Evolutionary conservation across 2,329 filamentous ascomycete genomes (phyloP).

Genomic region (Xylaria arbuscula): DNA sequence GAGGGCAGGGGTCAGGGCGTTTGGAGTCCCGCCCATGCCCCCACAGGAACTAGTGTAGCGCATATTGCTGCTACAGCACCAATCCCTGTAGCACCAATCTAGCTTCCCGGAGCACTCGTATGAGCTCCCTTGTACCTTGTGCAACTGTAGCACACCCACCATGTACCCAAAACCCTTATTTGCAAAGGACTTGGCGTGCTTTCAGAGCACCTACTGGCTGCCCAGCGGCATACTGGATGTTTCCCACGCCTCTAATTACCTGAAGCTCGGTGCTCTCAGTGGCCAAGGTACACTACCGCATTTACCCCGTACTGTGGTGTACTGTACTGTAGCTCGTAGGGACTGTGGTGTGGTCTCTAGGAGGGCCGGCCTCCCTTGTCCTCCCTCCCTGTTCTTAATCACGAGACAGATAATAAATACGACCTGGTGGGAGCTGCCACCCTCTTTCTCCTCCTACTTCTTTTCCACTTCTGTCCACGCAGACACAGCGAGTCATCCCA

Average conservation of each 20-base stretch:
- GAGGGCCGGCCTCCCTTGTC: slow-evolving; percentile 36
- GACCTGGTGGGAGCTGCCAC: slow-evolving; percentile 47
- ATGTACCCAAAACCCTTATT: slow-evolving; percentile 33
- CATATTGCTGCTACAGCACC: slow-evolving; percentile 18
- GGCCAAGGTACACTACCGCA: not conserved
- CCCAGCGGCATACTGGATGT: too few relatives aligned
- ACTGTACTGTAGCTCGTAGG: not conserved
- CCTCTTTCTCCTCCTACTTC: slow-evolving; percentile 47
- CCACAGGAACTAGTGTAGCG: slow-evolving; percentile 1
- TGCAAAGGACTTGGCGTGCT: slow-evolving; percentile 33
- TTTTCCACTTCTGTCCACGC: slow-evolving; percentile 44
- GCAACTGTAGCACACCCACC: slow-evolving; percentile 4
- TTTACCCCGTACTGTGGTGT: too few relatives aligned
- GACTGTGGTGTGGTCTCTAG: slow-evolving; percentile 21
- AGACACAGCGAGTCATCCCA: slow-evolving; percentile 32
- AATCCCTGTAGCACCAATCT: slow-evolving; percentile 34
- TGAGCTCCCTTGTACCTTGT: slow-evolving; percentile 27
- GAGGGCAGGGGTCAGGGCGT: slow-evolving; percentile 28
- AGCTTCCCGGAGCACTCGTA: slow-evolving; percentile 35
- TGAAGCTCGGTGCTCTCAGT: slow-evolving; percentile 19
- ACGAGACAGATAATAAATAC: slow-evolving; percentile 53
- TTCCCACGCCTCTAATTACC: slow-evolving; percentile 12
- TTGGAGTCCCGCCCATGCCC: slow-evolving; percentile 21
- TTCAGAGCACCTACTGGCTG: slow-evolving; percentile 21
- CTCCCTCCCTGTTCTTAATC: slow-evolving; percentile 41